phyloP scores from a whole-genome alignment of 345 rosid genomes.

The Eucalyptus pauciflora region DNA sequence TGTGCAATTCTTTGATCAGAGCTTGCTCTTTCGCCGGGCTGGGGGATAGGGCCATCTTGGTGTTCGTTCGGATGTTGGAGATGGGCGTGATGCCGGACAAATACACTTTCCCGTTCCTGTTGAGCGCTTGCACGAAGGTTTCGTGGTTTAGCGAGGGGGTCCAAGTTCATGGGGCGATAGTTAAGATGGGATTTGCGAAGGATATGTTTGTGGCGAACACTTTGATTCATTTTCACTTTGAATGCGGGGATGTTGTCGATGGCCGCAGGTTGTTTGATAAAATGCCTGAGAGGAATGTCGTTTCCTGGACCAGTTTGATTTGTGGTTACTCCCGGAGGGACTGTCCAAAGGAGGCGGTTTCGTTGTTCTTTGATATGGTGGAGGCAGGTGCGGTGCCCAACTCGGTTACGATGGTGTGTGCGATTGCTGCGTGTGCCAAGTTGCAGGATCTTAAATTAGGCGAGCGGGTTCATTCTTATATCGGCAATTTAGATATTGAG shows the following conservation, averaged over 20 bases:
- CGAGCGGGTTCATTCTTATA: conserved; percentile 32
- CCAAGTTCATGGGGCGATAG: conserved; percentile 46
- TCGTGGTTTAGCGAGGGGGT: conserved; percentile 16
- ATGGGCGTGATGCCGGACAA: conserved; percentile 37
- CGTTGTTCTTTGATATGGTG: conserved; percentile 44
- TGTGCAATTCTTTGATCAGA: conserved; percentile 49
- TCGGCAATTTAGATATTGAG: conserved; percentile 16
- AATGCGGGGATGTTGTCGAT: conserved; percentile 28
- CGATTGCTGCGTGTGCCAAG: conserved; percentile 51
- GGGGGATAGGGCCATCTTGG: conserved; percentile 23
- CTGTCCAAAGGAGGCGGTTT: conserved; percentile 34
- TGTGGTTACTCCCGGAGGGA: conserved; percentile 40
- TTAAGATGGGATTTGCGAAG: conserved; percentile 27
- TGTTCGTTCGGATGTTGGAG: conserved; percentile 23
- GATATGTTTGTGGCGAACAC: conserved; percentile 46
- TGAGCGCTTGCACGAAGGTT: conserved; percentile 46
- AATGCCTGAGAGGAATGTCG: conserved; percentile 51
- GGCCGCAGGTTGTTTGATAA: conserved; percentile 46
- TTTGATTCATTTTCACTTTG: conserved; percentile 46
- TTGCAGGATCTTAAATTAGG: conserved; percentile 37
- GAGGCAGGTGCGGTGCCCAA: conserved; percentile 32
- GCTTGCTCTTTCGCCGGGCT: conserved; percentile 34
- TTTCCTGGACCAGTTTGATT: conserved; percentile 72
- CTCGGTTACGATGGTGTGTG: conserved; percentile 49
- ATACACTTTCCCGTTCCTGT: conserved; percentile 47